Percentiles rank a stretch among this genome's conserved stretches.
These are phyloP conservation scores for button mushroom (Agaricus bisporus) DNA, from an alignment of 768 basidiomycete species.

Conservation along the genomic window DNA sequence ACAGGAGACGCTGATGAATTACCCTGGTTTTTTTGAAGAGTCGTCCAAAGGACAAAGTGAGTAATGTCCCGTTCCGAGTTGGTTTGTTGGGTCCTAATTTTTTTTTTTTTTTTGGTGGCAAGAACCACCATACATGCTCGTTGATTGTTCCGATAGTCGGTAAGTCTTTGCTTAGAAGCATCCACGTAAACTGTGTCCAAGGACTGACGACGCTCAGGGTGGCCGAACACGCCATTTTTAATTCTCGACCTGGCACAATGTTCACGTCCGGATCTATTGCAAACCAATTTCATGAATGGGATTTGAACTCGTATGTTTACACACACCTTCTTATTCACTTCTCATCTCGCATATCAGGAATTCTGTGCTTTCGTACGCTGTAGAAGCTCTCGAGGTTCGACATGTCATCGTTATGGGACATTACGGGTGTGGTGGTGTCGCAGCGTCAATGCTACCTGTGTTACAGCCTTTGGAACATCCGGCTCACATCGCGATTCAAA, in stretches of 20 bases:
- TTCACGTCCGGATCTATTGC: constrained; percentile 29
- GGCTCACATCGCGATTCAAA: constrained; percentile 28
- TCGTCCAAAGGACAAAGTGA: constrained; percentile 14
- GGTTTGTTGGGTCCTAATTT: not conserved
- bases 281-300: constrained; percentile 24
- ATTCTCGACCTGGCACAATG: constrained; percentile 23
- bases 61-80: not conserved
- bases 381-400: constrained; percentile 21
- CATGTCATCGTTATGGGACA: constrained; percentile 27
- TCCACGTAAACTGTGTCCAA: not conserved
- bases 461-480: constrained; percentile 7
- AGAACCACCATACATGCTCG: constrained; percentile 27
- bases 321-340: not conserved
- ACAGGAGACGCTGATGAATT: constrained; percentile 2
- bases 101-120: too few species aligned
- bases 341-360: constrained; percentile 14
- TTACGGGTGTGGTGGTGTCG: constrained; percentile 26
- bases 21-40: constrained; percentile 13
- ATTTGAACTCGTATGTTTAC: constrained; percentile 21
- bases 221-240: constrained; percentile 25
- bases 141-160: constrained; percentile 27
- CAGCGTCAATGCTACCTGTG: constrained; percentile 20
- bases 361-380: constrained; percentile 23
- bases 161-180: not conserved
- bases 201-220: constrained; percentile 13